Evolutionary conservation across 106 monocot genomes (phyloP).

Genomic region (Dendrobium nobile): DNA sequence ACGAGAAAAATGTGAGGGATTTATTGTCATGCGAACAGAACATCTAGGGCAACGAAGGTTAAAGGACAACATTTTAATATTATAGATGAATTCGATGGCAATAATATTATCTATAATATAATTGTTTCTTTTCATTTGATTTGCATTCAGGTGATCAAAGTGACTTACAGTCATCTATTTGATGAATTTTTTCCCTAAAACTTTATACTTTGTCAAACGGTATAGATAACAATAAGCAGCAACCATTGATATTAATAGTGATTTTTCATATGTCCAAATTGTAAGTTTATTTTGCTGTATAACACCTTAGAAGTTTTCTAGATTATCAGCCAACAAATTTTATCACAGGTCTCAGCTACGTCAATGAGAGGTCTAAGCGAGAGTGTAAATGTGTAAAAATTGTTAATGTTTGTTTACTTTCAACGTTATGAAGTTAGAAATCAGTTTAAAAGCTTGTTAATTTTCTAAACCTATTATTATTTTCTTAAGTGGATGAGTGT

Average conservation of each 20-base stretch:
- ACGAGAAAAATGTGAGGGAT: slow-evolving; percentile 99
- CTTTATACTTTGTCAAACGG: slow-evolving; percentile 48
- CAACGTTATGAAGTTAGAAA: neutral
- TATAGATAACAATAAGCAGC: slow-evolving; percentile 83
- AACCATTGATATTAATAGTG: slow-evolving; percentile 83
- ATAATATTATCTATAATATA: neutral
- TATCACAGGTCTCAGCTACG: slow-evolving; percentile 70
- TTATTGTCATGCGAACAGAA: slow-evolving; percentile 99
- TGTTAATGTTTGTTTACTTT: slow-evolving; percentile 55
- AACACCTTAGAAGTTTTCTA: neutral
- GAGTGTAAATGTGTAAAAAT: slow-evolving; percentile 82
- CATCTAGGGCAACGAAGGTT: slow-evolving; percentile 80
- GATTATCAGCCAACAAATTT: neutral
- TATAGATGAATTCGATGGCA: neutral
- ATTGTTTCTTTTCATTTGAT: slow-evolving; percentile 1
- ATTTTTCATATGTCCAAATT: slow-evolving; percentile 92
- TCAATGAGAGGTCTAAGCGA: slow-evolving; percentile 94
- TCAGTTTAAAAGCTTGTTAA: neutral
- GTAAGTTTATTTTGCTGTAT: slow-evolving; percentile 43
- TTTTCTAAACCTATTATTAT: neutral
- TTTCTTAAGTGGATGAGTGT: too few relatives aligned
- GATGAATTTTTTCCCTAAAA: slow-evolving; percentile 57
- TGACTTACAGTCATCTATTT: slow-evolving; percentile 29
- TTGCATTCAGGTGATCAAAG: slow-evolving; percentile 88
- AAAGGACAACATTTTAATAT: neutral